Base-by-base conservation (phyloP, 2,329 filamentous ascomycete genomes). In the Didymella sp. region DNA sequence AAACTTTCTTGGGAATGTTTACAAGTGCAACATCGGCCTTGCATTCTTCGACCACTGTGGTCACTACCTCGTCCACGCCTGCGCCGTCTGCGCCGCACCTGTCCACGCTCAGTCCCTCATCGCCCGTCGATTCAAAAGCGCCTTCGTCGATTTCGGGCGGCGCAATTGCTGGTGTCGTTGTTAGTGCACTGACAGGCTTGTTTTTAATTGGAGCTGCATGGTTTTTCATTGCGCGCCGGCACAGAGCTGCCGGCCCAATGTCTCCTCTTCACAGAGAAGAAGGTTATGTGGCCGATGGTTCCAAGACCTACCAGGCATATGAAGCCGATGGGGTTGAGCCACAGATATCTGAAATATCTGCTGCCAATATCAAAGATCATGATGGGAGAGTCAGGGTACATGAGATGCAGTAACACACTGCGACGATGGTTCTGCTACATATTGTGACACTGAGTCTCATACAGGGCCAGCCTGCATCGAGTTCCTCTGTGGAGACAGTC, bases 1-100 rank as follows among this genome's bases (percentile, higher is more conserved):
- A 55, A 9, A 55, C 51, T 0, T 55, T 55, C 25, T n/a, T 55
- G 19, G 51, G 51, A n/a, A n/a, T n/a, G n/a, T n/a, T n/a, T 6
- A 31, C 45, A 7, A 25, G 15, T 22, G 19, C 45, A 8, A 49
- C 45, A 25, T 33, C 25, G 6, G 5, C 13, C 30, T 19, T n/a
- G n/a, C n/a, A n/a, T n/a, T n/a, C n/a, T n/a, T n/a, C n/a, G n/a
- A n/a, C n/a, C n/a, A n/a, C n/a, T n/a, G n/a, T n/a, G n/a, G n/a
- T n/a, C n/a, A n/a, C n/a, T n/a, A n/a, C n/a, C n/a, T n/a, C n/a
- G n/a, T n/a, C n/a, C n/a, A n/a, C n/a, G n/a, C n/a, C n/a, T n/a
- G n/a, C n/a, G n/a, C n/a, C n/a, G n/a, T n/a, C n/a, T n/a, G n/a
- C n/a, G n/a, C n/a, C n/a, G n/a, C n/a, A n/a, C n/a, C n/a, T n/a